Base-by-base conservation (phyloP, 768 basidiomycete species). In the Tricholoma sp. region DNA sequence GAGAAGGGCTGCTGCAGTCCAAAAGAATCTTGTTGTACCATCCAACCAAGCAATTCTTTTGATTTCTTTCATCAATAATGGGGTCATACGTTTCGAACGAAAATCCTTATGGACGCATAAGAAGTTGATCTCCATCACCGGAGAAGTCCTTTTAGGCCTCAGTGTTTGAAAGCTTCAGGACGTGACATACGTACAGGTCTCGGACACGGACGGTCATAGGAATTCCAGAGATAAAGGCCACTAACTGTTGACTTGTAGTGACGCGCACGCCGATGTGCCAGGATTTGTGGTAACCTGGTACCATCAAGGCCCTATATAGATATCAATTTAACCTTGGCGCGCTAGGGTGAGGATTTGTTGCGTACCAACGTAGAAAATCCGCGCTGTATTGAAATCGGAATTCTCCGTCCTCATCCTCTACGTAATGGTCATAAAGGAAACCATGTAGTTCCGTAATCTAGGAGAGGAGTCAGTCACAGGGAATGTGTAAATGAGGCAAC, bases 231-330 rank as follows among this genome's bases (percentile, higher is more conserved):
- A 99, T 98, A 69, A 98, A 98, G 2, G 92, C 97, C n/a, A 99
- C 94, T 1, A 99, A 81, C 69, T 94, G 97, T 70, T 89, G 88
- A 63, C 87, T 96, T 9, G 89, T 86, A 18, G 84, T 80, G 5
- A 96, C 93, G 24, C 97, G 85, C 17, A 99, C 94, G 32, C 95
- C 96, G 55, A 98, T 73, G 67, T 98, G 95, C 96, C 97, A 98
- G 69, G 96, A 92, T 60, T 86, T 86, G 65, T 83, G 75, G 69
- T 94, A 98, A 2, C 94, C 95, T 20, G 97, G 97, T 31, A 95
- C 93, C 61, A 85, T 91, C 34, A 99, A 76, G 9, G 96, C 96
- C 95, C 95, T 97, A 57, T 6, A 12, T 17, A 20, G 58, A 29
- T 18, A 6, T 44, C 33, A 57, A 39, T 32, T 41, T 11, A 50